Evolutionary conservation across 169 alveolate genomes (phyloP).

Genomic region (Eimeria acervulina): DNA sequence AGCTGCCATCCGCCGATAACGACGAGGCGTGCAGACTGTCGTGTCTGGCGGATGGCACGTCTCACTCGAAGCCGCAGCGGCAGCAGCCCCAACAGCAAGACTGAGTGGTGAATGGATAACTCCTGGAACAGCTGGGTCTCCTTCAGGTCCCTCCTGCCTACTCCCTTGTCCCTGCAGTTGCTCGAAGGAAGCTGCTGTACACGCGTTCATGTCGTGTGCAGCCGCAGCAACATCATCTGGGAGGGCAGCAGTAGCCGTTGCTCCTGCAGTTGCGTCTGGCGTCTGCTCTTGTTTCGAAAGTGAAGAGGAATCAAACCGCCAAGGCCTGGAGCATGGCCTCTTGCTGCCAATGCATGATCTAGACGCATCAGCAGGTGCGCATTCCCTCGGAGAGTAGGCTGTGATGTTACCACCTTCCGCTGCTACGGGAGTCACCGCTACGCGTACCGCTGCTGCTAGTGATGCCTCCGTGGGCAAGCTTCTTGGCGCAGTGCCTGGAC

Average conservation of each 20-base stretch:
- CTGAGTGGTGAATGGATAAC: background rate
- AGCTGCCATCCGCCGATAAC: slow-evolving; percentile 65
- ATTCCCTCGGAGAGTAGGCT: background rate
- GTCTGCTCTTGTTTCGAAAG: background rate
- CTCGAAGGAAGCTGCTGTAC: background rate
- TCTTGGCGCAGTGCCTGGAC: background rate
- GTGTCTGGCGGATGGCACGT: background rate
- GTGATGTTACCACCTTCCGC: background rate
- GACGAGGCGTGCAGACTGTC: slow-evolving; percentile 29
- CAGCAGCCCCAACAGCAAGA: background rate
- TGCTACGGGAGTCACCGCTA: background rate
- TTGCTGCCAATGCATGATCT: slow-evolving; percentile 36
- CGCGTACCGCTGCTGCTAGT: background rate
- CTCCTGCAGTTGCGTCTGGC: background rate
- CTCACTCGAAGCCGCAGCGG: slow-evolving; percentile 29
- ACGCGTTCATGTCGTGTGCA: background rate
- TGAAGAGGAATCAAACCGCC: slow-evolving; percentile 24
- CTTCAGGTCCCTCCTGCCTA: background rate
- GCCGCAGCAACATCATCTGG: slow-evolving; percentile 15
- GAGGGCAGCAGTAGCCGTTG: background rate
- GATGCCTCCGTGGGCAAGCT: background rate
- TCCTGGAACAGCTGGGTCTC: background rate
- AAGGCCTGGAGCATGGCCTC: slow-evolving; percentile 74
- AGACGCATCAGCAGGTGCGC: background rate
- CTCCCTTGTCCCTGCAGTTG: slow-evolving; percentile 4